Evolutionary conservation across 129 eudicot genomes (phyloP), one percentile per base, ranked within the genome.

Genomic region (Ambrosia trifida): DNA sequence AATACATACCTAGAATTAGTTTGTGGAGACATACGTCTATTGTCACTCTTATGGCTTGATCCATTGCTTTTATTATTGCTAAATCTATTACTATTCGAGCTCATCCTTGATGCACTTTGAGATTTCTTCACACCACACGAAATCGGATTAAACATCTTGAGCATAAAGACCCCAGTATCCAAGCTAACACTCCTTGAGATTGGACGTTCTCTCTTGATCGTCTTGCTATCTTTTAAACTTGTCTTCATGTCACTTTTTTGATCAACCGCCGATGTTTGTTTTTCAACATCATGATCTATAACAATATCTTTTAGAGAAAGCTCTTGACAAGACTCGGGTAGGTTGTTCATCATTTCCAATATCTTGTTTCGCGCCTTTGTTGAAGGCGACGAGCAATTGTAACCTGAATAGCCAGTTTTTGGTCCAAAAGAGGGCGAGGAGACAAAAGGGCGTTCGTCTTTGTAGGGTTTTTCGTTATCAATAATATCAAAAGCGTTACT

Each of bases 251-350:
- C 62, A 51, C 73, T 69, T 61, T 66, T 59, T 54, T 73, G 76
- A 17, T 61, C 65, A 40, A 52, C 75, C 7, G 67, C 56, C 19
- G 24, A 33, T 36, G 1, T 17, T 19, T 3, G 41, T 58, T 53
- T 74, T 8, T 46, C 67, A 16, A 41, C 61, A 60, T 81, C 79
- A 17, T 24, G 28, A 24, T 79, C 89, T 19, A 50, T 44, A 28
- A 88, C 90, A 7, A 88, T 85, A 80, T 85, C 95, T 76, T 76
- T 80, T 18, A 85, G 36, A 0, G 90, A 87, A 24, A 87, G 79
- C 36, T 87, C 95, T 64, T 76, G 82, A 20, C 78, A 77, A 8
- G 87, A 71, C 53, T 87, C 95, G 1, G 90, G 84, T 70, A 80
- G 20, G 66, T 75, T 57, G 46, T 71, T 38, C 59, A 78, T 59